Base-by-base conservation (phyloP, 164 flowering plant genomes). In the Berberis vulgaris region DNA sequence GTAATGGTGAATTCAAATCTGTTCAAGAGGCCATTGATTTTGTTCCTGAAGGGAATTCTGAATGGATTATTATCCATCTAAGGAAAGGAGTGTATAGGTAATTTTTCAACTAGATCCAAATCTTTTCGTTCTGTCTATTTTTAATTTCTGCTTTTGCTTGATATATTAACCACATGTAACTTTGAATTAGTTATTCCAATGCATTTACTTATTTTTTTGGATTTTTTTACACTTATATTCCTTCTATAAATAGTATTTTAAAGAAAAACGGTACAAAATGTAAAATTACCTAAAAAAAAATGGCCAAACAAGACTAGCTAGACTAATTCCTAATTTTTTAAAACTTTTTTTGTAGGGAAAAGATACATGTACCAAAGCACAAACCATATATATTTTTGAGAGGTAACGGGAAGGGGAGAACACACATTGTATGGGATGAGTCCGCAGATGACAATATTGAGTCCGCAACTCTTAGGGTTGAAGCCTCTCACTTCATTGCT, bases 351-450 rank as follows among this genome's bases (percentile, higher is more conserved):
- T 62, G 61, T 82, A 88, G 98, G 47, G 98, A 90, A 72, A 93
- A 82, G 74, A 76, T 93, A 42, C 73, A 69, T 40, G 77, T 88
- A 56, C 94, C 98, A 10, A 67, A 78, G 67, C 76, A 61, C 50
- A 93, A 90, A 60, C 91, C 90, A 0, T 85, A 72, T 54, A 84
- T 93, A 61, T 93, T 90, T 79, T 40, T 93, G 87, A 90, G 97
- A 79, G 98, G 98, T 7, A 83, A 84, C 62, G 97, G 98, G 12
- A 85, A 74, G 73, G 97, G 96, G 2, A 84, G 73, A 71, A 81
- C 94, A 3, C 56, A 52, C 57, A 77, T 93, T 10, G 74, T 77
- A 0, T 85, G 83, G 88, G 63, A 79, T 4, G 77, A 82, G 41
- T 79, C 84, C 72, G 76, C 93, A 43, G 13, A 11, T 1, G 71